Percentiles rank a stretch among this genome's conserved stretches.
These are phyloP conservation scores for Fusarium sp. DNA, from an alignment of 2,329 filamentous ascomycete species.

Conservation along the genomic window DNA sequence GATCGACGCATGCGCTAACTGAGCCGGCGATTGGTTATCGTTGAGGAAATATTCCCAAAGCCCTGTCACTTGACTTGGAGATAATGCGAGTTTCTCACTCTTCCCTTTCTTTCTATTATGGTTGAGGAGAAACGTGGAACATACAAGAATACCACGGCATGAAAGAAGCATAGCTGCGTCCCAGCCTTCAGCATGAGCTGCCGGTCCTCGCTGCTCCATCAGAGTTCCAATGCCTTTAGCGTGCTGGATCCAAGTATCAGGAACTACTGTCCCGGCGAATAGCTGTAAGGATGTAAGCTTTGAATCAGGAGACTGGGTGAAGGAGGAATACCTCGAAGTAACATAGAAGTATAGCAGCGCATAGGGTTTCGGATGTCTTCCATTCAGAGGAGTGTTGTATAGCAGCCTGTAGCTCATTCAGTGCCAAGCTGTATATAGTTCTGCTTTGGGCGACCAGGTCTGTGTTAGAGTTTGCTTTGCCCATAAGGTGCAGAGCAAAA, in stretches of 20 bases:
- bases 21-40: constrained; percentile 6
- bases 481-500: constrained; percentile 52
- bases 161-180: constrained; percentile 53
- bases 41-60: background rate
- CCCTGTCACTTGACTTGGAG: constrained; percentile 29
- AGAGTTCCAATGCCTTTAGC: constrained; percentile 52
- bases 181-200: constrained; percentile 49
- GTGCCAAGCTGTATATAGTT: constrained; percentile 52
- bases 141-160: constrained; percentile 52
- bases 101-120: constrained; percentile 4
- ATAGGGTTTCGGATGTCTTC: constrained; percentile 55
- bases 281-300: constrained; percentile 44
- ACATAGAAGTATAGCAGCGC: constrained; percentile 54
- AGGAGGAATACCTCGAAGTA: constrained; percentile 51
- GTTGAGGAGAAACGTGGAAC: constrained; percentile 28
- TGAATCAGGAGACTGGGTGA: background rate
- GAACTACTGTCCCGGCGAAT: constrained; percentile 54
- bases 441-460: constrained; percentile 50
- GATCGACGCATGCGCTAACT: constrained; percentile 1
- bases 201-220: constrained; percentile 53
- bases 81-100: constrained; percentile 20
- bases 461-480: constrained; percentile 48
- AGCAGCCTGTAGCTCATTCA: constrained; percentile 50
- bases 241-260: constrained; percentile 54
- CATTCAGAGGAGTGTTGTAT: constrained; percentile 53